phyloP scores from a whole-genome alignment of 768 basidiomycete species.

The Auricularia sp. region DNA sequence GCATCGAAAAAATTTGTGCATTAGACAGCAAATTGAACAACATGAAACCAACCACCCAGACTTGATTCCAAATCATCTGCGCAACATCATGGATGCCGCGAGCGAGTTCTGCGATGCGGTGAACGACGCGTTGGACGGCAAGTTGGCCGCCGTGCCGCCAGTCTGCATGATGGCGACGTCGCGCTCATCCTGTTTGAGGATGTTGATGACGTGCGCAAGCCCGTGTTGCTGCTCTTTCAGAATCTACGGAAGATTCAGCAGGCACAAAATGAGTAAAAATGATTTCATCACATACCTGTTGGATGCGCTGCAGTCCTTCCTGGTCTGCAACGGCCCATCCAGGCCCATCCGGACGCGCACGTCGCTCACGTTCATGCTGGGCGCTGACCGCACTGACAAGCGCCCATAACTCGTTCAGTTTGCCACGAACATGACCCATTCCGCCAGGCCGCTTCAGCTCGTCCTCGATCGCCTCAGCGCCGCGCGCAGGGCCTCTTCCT shows the following conservation, averaged over 20 bases:
- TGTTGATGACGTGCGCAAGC: constrained; percentile 67
- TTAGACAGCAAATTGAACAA: neutral
- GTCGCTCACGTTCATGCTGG: constrained; percentile 33
- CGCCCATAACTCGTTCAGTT: constrained; percentile 80
- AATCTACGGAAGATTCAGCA: constrained; percentile 34
- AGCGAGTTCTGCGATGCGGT: neutral
- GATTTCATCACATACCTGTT: constrained; percentile 39
- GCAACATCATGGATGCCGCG: neutral
- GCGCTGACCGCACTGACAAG: constrained; percentile 62
- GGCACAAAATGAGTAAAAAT: too few relatives aligned
- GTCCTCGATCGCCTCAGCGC: constrained; percentile 65
- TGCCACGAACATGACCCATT: constrained; percentile 28
- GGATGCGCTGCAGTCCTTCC: constrained; percentile 66
- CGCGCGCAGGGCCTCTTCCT: constrained; percentile 67
- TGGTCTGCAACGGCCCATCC: constrained; percentile 85
- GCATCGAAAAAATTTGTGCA: neutral
- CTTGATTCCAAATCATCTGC: neutral
- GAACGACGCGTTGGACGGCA: neutral
- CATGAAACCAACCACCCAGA: neutral
- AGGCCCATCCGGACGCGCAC: constrained; percentile 22
- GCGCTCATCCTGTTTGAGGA: constrained; percentile 50
- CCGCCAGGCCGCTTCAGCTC: constrained; percentile 48
- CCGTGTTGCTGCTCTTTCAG: constrained; percentile 71
- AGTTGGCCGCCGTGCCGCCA: neutral
- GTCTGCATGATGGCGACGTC: constrained; percentile 51